Base-by-base conservation (phyloP, 768 basidiomycete species). In the Macrocybe gigantea region DNA sequence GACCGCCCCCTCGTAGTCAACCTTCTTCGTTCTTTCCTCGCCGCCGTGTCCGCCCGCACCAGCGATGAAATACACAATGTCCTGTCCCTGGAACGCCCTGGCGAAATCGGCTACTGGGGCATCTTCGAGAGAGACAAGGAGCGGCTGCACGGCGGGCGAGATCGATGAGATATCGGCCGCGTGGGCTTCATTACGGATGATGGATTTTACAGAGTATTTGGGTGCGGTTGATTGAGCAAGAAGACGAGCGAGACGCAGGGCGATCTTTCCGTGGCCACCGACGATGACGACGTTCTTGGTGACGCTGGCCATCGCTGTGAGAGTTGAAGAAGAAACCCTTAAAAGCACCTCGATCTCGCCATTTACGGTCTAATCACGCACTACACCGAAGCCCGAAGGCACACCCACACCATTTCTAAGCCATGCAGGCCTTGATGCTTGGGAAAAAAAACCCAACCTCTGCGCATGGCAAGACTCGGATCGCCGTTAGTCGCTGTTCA, bases 1-100 rank as follows among this genome's bases (percentile, higher is more conserved):
- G 34, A 87, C 52, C 0, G 82, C 82, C 5, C 82, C 83, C 41
- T 81, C 78, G 53, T 77, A 79, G 53, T 78, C 76, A 5, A 85
- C 82, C 30, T 66, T 69, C 57, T 72, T 74, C 3, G 78, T 82
- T 31, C 75, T 59, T 53, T 78, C 77, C 33, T 69, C 67, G 0
- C 75, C 75, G 6, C 79, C 82, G 53, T 79, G 79, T 0, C 79
- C 79, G 0, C 81, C 82, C 0, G 83, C 77, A 0, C 74, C 73
- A 4, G 74, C 73, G 33, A 66, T 66, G 50, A 73, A 75, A 51
- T 73, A 73, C 13, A 77, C 69, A 6, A 73, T 61, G 45, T 73
- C 70, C 5, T 62, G 54, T 0, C 65, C 65, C 32, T 61, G 52
- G 56, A 86, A 81, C 0, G 68, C 65, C 1, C 64, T 52, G 5